Conservation (phyloP, 805 yeast genomes). For the Yamadazyma kitorensis region DNA sequence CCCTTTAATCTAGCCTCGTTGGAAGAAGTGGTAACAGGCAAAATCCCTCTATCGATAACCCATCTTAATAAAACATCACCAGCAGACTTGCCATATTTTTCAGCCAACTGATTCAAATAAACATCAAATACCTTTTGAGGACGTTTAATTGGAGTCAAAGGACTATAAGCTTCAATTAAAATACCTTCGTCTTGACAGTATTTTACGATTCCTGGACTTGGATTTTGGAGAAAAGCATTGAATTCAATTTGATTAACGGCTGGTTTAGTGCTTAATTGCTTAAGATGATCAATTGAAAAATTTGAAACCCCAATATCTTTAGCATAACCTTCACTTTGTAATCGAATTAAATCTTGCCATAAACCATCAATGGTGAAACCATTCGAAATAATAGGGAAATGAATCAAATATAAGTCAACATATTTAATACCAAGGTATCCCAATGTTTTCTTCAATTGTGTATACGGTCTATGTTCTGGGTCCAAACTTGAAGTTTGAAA, state of each 20-base stretch:
- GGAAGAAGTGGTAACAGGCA: constrained; percentile 46
- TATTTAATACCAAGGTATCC: constrained; percentile 46
- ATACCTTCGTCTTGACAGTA: constrained; percentile 50
- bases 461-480: constrained; percentile 12
- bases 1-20: constrained; percentile 40
- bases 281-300: constrained; percentile 50
- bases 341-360: constrained; percentile 56
- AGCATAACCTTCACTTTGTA: constrained; percentile 54
- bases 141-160: constrained; percentile 56
- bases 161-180: constrained; percentile 62
- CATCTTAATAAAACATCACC: constrained; percentile 46
- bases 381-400: constrained; percentile 50
- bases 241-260: constrained; percentile 68
- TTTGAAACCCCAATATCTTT: constrained; percentile 72
- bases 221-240: constrained; percentile 63
- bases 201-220: constrained; percentile 54
- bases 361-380: constrained; percentile 43
- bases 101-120: constrained; percentile 30
- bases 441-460: constrained; percentile 28
- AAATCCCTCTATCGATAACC: constrained; percentile 38
- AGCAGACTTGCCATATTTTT: constrained; percentile 35
- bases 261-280: constrained; percentile 43
- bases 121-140: constrained; percentile 13
- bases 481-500: constrained; percentile 22
- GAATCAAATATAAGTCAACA: constrained; percentile 60